These are phyloP conservation scores for Lasiodiplodia sp. DNA, from an alignment of 2,329 filamentous ascomycete species.

Conservation along the genomic window DNA sequence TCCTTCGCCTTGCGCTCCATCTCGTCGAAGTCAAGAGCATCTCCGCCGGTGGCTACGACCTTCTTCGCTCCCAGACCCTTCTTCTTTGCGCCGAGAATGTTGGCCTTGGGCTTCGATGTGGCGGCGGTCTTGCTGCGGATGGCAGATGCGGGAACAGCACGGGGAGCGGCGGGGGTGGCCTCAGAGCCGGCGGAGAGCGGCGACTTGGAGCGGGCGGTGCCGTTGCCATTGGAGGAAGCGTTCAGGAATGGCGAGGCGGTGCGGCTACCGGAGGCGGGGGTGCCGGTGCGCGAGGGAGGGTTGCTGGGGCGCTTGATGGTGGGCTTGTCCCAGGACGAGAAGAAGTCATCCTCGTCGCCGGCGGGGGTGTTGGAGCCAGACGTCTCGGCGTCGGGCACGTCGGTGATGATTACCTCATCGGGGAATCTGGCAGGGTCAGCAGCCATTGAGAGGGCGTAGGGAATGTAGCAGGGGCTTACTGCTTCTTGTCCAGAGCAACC, in stretches of 20 bases:
- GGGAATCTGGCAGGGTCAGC: conserved; percentile 69
- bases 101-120: conserved; percentile 77
- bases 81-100: conserved; percentile 81
- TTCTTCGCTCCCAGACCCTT: conserved; percentile 71
- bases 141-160: conserved; percentile 79
- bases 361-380: conserved; percentile 79
- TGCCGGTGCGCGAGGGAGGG: conserved; percentile 86
- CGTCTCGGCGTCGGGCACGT: conserved; percentile 64
- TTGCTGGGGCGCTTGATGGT: conserved; percentile 96
- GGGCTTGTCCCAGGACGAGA: conserved; percentile 98
- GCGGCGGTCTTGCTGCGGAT: conserved; percentile 73
- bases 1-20: conserved; percentile 97
- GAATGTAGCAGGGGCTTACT: conserved; percentile 63
- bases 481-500: conserved; percentile 80
- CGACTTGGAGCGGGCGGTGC: conserved; percentile 76
- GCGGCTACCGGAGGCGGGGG: conserved; percentile 80
- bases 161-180: conserved; percentile 65
- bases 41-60: conserved; percentile 65
- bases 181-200: conserved; percentile 68
- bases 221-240: conserved; percentile 69
- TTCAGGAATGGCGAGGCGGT: conserved; percentile 91
- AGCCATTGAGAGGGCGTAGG: conserved; percentile 35
- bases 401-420: conserved; percentile 83
- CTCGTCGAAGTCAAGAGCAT: conserved; percentile 85
- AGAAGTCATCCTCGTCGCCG: conserved; percentile 92